Evolutionary conservation across 371 early-diverging fungal species (phyloP), one percentile per base, ranked within the genome.

Genomic region (Capillidium rhysosporum): DNA sequence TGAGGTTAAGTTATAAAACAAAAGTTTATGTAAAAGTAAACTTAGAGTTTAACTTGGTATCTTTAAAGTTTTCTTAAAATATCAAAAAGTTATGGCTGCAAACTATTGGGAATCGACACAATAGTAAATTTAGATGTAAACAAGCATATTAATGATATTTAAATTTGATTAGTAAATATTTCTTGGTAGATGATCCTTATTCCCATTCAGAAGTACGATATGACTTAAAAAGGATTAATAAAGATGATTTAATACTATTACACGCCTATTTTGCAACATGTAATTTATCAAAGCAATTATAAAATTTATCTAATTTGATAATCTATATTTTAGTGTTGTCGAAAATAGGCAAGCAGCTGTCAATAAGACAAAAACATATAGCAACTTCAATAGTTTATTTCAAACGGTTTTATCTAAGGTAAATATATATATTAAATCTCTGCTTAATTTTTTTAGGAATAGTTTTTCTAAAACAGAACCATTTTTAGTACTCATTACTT

Each of bases 321-420:
- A 4, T 40, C 20, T 31, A 29, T 29, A 18, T 12, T 20, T 38
- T 56, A 88, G 88, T 87, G 40, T 82, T 88, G 49, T 72, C 78
- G 54, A 76, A 73, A 49, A 63, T 89, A 45, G 87, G 84, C n/a
- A 79, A 80, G 52, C 64, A 74, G 38, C 57, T 89, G 16, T 73
- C 76, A 40, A 59, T 83, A 41, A 65, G 86, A 38, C 91, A 92
- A 60, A 86, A 84, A 51, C 79, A 86, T 16, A 70, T 89, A 0
- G 86, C 89, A 0, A 86, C 91, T 2, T 88, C 88, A 1, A 66
- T 77, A 40, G 81, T 85, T 0, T 92, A 88, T 62, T 89, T 90
- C 53, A 87, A 85, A 65, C 73, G 93, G 20, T 90, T 88, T 61
- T 90, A 86, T 62, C 67, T 80, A 64, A 82, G 78, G 86, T 84